These are phyloP conservation scores for Arachnomyces sp. DNA, from an alignment of 2,329 filamentous ascomycete genomes.

Conservation along the genomic window DNA sequence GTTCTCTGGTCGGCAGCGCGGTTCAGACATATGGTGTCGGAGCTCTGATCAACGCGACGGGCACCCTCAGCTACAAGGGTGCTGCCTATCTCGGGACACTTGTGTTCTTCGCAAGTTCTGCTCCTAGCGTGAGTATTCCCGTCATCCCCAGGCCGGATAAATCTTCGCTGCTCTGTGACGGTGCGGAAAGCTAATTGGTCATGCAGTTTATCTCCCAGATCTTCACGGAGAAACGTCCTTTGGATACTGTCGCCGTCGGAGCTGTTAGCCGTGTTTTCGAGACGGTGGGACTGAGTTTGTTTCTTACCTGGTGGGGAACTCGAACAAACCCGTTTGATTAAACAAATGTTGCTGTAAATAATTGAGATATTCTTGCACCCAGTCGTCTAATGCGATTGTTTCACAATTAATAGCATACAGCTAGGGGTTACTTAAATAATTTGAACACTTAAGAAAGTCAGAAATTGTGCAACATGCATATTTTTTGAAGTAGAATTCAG, in stretches of 20 bases:
- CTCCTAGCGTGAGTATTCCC: constrained; percentile 63
- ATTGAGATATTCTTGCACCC: no score
- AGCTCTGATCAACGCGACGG: constrained; percentile 87
- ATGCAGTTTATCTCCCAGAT: constrained; percentile 73
- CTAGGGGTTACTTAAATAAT: no score
- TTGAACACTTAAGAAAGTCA: no score
- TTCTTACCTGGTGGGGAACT: constrained; percentile 97
- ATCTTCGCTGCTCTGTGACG: no score
- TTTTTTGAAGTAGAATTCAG: no score
- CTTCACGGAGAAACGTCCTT: constrained; percentile 81
- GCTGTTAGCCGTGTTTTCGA: constrained; percentile 78
- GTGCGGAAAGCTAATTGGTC: constrained; percentile 18
- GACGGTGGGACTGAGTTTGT: constrained; percentile 82
- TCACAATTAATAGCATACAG: no score
- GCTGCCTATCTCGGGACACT: constrained; percentile 85
- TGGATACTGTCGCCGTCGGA: constrained; percentile 83
- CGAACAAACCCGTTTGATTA: constrained; percentile 87
- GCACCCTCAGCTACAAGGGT: constrained; percentile 92
- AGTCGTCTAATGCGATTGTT: no score
- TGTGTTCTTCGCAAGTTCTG: constrained; percentile 85
- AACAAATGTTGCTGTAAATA: constrained; percentile 20
- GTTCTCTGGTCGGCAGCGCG: constrained; percentile 78
- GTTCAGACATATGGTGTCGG: constrained; percentile 85
- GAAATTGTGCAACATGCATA: no score
- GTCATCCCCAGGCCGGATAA: background rate